Percentiles rank a stretch among this genome's conserved stretches.
Evolutionary conservation across 768 basidiomycete genomes (phyloP).

Genomic region (Boletus vermiculosoides): DNA sequence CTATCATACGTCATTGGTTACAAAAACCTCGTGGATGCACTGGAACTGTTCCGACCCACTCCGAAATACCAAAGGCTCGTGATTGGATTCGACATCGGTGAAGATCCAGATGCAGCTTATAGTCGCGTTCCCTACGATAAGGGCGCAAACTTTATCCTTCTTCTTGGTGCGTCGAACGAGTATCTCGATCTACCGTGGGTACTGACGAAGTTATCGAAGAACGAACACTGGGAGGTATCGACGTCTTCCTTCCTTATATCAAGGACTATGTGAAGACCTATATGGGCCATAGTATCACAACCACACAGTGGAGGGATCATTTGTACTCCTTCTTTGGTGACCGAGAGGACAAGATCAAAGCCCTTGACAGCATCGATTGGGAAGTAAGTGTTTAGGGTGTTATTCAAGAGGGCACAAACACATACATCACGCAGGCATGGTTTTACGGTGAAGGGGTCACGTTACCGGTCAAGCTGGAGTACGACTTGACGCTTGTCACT

Average conservation of each 20-base stretch:
- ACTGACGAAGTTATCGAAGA: constrained; percentile 32
- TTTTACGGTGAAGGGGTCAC: constrained; percentile 52
- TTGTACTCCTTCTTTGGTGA: constrained; percentile 50
- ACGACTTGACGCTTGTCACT: constrained; percentile 53
- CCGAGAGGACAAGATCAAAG: constrained; percentile 44
- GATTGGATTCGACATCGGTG: constrained; percentile 67
- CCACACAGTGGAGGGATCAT: constrained; percentile 57
- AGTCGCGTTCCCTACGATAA: constrained; percentile 81
- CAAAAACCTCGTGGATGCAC: constrained; percentile 67
- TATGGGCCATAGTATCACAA: constrained; percentile 55
- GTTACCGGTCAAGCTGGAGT: constrained; percentile 49
- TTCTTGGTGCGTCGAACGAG: constrained; percentile 54
- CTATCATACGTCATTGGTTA: constrained; percentile 79
- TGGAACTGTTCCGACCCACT: constrained; percentile 54
- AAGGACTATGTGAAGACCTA: constrained; percentile 55
- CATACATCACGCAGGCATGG: constrained; percentile 42
- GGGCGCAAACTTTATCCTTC: constrained; percentile 83
- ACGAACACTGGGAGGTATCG: constrained; percentile 52
- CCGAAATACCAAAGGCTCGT: constrained; percentile 79
- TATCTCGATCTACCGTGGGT: no score
- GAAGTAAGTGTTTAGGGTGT: constrained; percentile 38
- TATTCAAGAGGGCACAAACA: background rate
- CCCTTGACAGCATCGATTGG: constrained; percentile 55
- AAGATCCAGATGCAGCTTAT: constrained; percentile 80
- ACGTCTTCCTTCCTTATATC: constrained; percentile 57